Evolutionary conservation across 2,329 filamentous ascomycete genomes (phyloP).

Genomic region (Cercospora brassicicola): DNA sequence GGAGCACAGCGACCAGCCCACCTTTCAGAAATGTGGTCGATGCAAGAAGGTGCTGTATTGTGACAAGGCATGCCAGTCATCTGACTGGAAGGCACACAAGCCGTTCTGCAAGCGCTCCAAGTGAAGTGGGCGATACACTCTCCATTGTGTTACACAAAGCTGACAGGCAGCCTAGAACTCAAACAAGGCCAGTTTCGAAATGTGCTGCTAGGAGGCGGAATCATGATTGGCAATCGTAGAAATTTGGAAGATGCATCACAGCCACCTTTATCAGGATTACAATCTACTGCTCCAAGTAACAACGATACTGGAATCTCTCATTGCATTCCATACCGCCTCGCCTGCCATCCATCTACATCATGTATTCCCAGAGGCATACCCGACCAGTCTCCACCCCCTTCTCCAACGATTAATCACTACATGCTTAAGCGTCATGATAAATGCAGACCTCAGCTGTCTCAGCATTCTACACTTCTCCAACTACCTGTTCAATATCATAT

Average conservation of each 20-base stretch:
- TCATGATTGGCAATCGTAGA: not conserved
- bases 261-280: too few relatives aligned
- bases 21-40: not conserved
- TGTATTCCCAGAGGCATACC: not conserved
- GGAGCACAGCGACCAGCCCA: not conserved
- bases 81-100: not conserved
- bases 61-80: not conserved
- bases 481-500: not conserved
- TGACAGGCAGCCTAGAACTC: not conserved
- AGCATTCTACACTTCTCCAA: too few relatives aligned
- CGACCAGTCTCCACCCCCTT: not conserved
- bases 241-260: too few relatives aligned
- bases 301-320: not conserved
- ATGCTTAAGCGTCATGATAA: too few relatives aligned
- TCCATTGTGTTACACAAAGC: not conserved
- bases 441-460: too few relatives aligned
- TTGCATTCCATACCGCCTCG: not conserved
- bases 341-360: not conserved
- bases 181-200: not conserved
- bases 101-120: not conserved
- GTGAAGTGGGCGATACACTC: not conserved
- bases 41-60: not conserved
- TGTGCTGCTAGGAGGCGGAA: not conserved
- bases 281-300: not conserved
- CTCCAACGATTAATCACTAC: too few relatives aligned